A percentile compares a stretch with the other conserved stretches of the same genome.
Evolutionary conservation across 257 asterid species (phyloP).

Genomic region (Catharanthus roseus): DNA sequence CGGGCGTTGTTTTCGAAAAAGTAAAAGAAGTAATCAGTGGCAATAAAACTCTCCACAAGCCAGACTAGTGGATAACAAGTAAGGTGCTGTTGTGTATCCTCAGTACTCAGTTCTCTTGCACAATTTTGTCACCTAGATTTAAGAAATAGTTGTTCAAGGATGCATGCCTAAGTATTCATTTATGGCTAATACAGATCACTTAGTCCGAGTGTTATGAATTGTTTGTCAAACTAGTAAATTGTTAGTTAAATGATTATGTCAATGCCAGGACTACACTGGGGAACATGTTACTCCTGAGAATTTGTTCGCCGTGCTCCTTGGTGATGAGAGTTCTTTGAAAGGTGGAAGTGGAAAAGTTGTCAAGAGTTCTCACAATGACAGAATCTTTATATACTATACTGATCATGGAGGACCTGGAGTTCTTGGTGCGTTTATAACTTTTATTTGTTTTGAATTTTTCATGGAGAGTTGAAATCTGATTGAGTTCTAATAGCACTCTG

Average conservation of each 20-base stretch:
- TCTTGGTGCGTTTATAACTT: slow-evolving; percentile 47
- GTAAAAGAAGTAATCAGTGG: background rate
- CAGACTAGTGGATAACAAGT: background rate
- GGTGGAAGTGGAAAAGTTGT: slow-evolving; percentile 86
- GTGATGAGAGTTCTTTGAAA: slow-evolving; percentile 51
- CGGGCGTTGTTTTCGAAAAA: background rate
- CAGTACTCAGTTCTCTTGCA: background rate
- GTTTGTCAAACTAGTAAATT: background rate
- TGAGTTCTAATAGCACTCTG: background rate
- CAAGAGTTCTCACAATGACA: slow-evolving; percentile 56
- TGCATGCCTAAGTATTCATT: background rate
- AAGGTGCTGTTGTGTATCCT: background rate
- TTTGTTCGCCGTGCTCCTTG: slow-evolving; percentile 71
- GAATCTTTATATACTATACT: slow-evolving; percentile 72
- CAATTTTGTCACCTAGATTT: background rate
- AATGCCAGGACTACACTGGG: slow-evolving; percentile 77
- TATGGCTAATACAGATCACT: background rate
- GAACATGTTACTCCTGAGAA: slow-evolving; percentile 53
- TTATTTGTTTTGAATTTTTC: background rate
- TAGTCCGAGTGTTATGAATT: background rate
- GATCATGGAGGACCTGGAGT: slow-evolving; percentile 98
- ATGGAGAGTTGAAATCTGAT: no score
- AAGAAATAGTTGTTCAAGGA: background rate
- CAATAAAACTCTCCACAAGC: background rate
- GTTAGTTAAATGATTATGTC: slow-evolving; percentile 3